Conservation (phyloP, 2,329 filamentous ascomycete genomes). For the Sclerotinia sclerotiorum region DNA sequence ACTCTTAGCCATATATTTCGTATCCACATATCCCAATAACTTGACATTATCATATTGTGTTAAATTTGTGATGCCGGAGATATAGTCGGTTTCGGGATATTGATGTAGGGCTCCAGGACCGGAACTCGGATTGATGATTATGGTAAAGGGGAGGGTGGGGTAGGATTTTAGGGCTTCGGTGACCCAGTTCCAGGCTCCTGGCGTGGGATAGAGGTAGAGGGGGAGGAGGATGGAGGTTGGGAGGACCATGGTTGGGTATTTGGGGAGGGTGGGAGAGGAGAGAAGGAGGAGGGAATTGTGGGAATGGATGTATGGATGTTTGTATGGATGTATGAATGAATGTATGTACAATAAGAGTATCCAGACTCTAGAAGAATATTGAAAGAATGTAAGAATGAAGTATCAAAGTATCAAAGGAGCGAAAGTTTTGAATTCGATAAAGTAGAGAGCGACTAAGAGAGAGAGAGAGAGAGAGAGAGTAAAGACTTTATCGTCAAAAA, state of each 20-base stretch:
- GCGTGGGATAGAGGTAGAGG: conserved; percentile 17
- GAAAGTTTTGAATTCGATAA: background rate
- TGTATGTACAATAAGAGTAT: conserved; percentile 1
- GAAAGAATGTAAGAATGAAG: background rate
- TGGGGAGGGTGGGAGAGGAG: background rate
- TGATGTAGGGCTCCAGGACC: background rate
- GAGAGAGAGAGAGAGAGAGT: background rate
- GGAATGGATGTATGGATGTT: no score
- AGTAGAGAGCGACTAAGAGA: conserved; percentile 7
- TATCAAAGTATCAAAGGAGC: background rate
- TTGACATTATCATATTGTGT: conserved; percentile 16
- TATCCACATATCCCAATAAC: conserved; percentile 21
- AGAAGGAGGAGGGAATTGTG: no score
- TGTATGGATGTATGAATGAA: background rate
- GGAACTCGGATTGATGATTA: conserved; percentile 19
- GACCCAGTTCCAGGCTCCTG: conserved; percentile 18
- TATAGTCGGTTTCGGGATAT: conserved; percentile 7
- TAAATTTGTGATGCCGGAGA: background rate
- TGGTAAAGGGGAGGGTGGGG: conserved; percentile 14
- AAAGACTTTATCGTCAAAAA: background rate
- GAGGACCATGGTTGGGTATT: conserved; percentile 15
- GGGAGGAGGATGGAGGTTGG: conserved; percentile 19
- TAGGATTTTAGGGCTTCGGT: conserved; percentile 8
- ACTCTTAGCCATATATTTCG: background rate
- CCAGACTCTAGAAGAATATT: background rate